Evolutionary conservation across 768 basidiomycete genomes (phyloP).

Genomic region (Trametes sanguinea): DNA sequence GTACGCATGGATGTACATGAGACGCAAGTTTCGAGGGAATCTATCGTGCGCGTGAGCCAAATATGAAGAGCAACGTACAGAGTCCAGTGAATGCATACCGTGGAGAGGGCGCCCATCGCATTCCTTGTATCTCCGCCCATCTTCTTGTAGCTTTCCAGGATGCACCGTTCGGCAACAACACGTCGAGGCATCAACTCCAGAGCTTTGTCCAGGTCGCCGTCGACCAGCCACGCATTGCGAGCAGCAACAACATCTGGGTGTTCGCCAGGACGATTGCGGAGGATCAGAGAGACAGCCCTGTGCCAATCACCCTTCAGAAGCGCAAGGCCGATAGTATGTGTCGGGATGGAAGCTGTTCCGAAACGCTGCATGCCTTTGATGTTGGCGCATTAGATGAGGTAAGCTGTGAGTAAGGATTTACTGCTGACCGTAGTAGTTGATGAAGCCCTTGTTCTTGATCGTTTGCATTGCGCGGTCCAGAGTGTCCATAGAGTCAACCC

Average conservation of each 20-base stretch:
- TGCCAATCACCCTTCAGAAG: constrained; percentile 91
- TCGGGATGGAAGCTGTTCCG: constrained; percentile 94
- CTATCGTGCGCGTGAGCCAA: constrained; percentile 42
- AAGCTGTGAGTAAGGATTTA: background rate
- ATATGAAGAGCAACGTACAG: background rate
- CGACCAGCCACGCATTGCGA: constrained; percentile 86
- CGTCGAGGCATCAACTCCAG: constrained; percentile 85
- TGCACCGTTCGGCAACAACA: constrained; percentile 90
- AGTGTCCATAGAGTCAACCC: constrained; percentile 69
- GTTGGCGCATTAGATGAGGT: background rate
- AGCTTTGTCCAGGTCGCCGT: constrained; percentile 78
- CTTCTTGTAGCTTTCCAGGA: constrained; percentile 88
- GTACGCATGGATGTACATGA: constrained; percentile 99
- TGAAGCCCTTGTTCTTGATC: constrained; percentile 85
- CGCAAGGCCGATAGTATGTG: constrained; percentile 91
- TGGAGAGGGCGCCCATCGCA: constrained; percentile 84
- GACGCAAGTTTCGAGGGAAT: constrained; percentile 93
- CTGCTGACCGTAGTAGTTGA: constrained; percentile 90
- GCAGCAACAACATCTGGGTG: constrained; percentile 88
- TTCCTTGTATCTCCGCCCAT: constrained; percentile 77
- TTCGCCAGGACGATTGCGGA: constrained; percentile 84
- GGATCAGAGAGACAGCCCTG: constrained; percentile 77
- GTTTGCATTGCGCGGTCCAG: constrained; percentile 76
- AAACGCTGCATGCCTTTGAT: constrained; percentile 93
- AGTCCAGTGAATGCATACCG: constrained; percentile 45